phyloP scores from a whole-genome alignment of 345 rosid genomes.

The Diplotaxis tenuifolia region DNA sequence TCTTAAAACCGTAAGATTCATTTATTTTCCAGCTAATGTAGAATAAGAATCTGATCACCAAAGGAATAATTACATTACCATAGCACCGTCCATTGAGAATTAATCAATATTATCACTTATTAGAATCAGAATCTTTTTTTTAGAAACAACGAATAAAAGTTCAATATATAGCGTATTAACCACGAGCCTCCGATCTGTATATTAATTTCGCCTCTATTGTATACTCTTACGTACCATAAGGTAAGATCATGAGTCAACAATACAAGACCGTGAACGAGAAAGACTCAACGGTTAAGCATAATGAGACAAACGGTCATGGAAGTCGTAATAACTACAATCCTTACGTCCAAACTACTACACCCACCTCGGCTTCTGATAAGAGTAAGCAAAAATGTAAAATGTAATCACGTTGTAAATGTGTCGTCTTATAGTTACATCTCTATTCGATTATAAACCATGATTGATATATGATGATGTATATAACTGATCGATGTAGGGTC shows the following conservation, averaged over 20 bases:
- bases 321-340: constrained; percentile 36
- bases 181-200: constrained; percentile 15
- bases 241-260: constrained; percentile 4
- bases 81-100: not conserved
- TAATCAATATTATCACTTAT: too few species aligned
- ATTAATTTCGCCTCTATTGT: not conserved
- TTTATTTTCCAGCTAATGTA: not conserved
- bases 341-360: constrained; percentile 44
- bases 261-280: not conserved
- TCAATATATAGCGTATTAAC: not conserved
- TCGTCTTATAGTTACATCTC: not conserved
- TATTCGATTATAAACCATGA: not conserved
- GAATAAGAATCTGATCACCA: not conserved
- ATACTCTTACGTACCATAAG: not conserved
- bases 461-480: not conserved
- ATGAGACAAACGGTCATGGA: constrained; percentile 16
- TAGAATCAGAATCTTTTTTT: not conserved
- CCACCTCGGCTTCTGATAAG: constrained; percentile 34
- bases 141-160: not conserved
- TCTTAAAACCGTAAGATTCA: not conserved
- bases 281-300: not conserved
- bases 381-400: not conserved
- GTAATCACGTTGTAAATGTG: not conserved
- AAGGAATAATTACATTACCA: not conserved
- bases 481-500: constrained; percentile 44